Conservation (phyloP, 371 early-diverging fungal genomes). For the Rhizopus delemar region DNA sequence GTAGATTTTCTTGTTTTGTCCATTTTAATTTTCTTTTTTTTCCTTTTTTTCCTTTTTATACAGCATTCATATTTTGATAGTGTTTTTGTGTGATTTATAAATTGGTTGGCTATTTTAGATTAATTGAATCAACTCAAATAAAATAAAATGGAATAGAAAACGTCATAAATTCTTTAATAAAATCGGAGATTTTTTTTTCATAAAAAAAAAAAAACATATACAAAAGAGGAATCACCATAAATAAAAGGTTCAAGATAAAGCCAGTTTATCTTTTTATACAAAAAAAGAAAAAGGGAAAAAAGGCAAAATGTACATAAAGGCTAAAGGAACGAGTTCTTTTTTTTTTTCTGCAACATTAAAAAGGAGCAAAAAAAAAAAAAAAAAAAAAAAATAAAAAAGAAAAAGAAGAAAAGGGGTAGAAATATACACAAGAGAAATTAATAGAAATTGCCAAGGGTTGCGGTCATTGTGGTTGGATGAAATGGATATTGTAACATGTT, state of each 20-base stretch:
- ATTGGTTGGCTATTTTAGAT: too few relatives aligned
- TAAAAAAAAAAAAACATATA: background rate
- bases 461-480: slow-evolving; percentile 3
- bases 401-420: background rate
- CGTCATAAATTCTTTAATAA: background rate
- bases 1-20: background rate
- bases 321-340: too few relatives aligned
- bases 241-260: slow-evolving; percentile 7
- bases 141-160: too few relatives aligned
- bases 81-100: background rate
- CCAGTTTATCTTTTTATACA: slow-evolving; percentile 16
- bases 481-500: slow-evolving; percentile 16
- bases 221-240: background rate
- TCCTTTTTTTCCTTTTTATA: too few relatives aligned
- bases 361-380: too few relatives aligned
- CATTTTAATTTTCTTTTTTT: background rate
- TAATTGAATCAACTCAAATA: too few relatives aligned
- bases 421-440: slow-evolving; percentile 4
- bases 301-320: background rate
- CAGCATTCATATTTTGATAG: too few relatives aligned
- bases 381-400: background rate
- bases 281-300: background rate
- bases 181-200: background rate
- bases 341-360: too few relatives aligned
- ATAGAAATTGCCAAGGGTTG: slow-evolving; percentile 11